Percentiles rank a stretch among this genome's conserved stretches.
These are phyloP conservation scores for Cercospora zeae-maydis DNA, from an alignment of 2,329 filamentous ascomycete genomes.

Conservation along the genomic window DNA sequence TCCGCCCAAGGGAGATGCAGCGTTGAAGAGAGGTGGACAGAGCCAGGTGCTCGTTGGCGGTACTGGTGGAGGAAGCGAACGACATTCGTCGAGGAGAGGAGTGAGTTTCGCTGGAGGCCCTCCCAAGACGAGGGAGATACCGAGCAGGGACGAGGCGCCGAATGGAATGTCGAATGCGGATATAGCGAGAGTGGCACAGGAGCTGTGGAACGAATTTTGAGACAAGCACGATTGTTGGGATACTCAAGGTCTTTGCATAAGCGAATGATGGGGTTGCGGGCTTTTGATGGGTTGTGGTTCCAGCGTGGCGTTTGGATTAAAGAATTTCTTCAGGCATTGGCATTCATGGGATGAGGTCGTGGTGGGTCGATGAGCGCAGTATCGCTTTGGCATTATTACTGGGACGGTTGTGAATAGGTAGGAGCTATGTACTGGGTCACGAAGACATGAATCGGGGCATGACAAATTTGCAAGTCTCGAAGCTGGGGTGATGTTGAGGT, in stretches of 20 bases:
- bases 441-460: not conserved
- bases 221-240: not conserved
- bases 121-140: constrained; percentile 6
- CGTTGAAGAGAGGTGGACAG: constrained; percentile 18
- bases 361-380: not conserved
- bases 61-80: constrained; percentile 11
- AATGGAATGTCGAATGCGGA: constrained; percentile 5
- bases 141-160: not conserved
- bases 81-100: constrained; percentile 22
- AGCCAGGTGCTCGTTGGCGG: constrained; percentile 7
- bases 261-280: not conserved
- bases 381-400: not conserved
- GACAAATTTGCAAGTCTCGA: not conserved
- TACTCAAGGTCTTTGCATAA: not conserved
- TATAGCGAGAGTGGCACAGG: constrained; percentile 3
- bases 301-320: constrained; percentile 12
- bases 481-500: too few species aligned
- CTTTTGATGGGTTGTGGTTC: constrained; percentile 2
- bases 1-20: constrained; percentile 18
- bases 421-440: not conserved
- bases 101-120: constrained; percentile 30
- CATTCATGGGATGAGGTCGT: not conserved
- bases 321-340: not conserved
- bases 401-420: not conserved
- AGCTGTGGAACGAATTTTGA: constrained; percentile 10